Evolutionary conservation across 2,329 filamentous ascomycete species (phyloP), one percentile per base, ranked within the genome.

Genomic region (Sclerotiophoma versabilis): DNA sequence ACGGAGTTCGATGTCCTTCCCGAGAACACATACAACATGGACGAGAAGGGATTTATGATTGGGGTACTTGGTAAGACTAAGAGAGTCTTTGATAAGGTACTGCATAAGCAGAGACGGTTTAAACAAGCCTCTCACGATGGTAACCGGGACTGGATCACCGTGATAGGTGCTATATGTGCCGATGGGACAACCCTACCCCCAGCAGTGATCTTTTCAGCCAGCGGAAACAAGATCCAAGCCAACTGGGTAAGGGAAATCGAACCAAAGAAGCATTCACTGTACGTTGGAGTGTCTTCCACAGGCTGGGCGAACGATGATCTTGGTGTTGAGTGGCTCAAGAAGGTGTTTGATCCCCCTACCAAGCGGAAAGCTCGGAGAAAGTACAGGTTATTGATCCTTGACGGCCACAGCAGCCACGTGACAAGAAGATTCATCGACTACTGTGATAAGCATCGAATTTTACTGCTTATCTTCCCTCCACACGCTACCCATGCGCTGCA

Each of bases 361-460:
- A 60, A 58, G 42, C 37, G n/a, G 7, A 60, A 58, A 50, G 42
- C 56, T 9, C 34, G 44, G 29, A 14, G 25, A 51, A 42, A 17
- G 15, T 58, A 50, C 19, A 38, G 51, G 14, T 30, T 62, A 29
- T 48, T 62, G 12, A 57, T 60, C 41, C 19, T 63, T 23, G 39
- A 60, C 26, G 47, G 60, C 42, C 47, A 63, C 49, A 47, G 55
- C 22, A 59, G 53, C 32, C 48, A 60, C 34, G 17, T 62, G 4
- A 53, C 57, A 19, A 45, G 23, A 17, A 34, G 39, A 2, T 63
- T 59, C 37, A 57, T 61, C 15, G 45, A 59, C 6, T 63, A 56
- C 25, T 61, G 54, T 38, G 32, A 63, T 37, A 11, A 46, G 12
- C 45, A 60, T 22, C 42, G 46, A 38, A 60, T 62, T 39, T 48